phyloP scores from a whole-genome alignment of 768 basidiomycete species.

The Pholiota molesta region DNA sequence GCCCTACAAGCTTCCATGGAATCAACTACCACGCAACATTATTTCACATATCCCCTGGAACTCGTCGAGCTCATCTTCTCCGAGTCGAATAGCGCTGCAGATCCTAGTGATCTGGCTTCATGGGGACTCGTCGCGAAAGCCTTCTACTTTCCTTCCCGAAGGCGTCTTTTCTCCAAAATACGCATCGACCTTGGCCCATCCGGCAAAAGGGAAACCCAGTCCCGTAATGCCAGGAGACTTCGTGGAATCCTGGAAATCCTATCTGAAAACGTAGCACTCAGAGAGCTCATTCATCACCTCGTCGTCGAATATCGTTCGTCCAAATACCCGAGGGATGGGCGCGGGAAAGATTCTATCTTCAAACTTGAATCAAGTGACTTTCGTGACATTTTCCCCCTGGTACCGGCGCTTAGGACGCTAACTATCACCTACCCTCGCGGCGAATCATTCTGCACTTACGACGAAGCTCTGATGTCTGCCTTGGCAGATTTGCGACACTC shows the following conservation, averaged over 20 bases:
- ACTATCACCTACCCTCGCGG: not conserved
- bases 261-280: too few relatives aligned
- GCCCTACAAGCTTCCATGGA: not conserved
- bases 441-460: not conserved
- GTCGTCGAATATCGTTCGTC: too few relatives aligned
- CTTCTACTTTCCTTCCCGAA: not conserved
- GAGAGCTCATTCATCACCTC: too few relatives aligned
- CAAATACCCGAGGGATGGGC: not conserved
- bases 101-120: not conserved
- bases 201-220: not conserved
- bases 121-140: not conserved
- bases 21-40: not conserved
- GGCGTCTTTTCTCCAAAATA: not conserved
- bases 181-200: not conserved
- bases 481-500: not conserved
- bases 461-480: not conserved
- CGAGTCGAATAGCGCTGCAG: not conserved
- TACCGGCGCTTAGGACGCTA: not conserved
- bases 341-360: not conserved
- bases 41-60: not conserved
- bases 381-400: not conserved
- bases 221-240: not conserved
- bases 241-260: not conserved
- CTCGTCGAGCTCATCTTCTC: not conserved
- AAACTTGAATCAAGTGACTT: not conserved